Evolutionary conservation across 495 filamentous ascomycete species (phyloP).

Genomic region (Xylona heveae): DNA sequence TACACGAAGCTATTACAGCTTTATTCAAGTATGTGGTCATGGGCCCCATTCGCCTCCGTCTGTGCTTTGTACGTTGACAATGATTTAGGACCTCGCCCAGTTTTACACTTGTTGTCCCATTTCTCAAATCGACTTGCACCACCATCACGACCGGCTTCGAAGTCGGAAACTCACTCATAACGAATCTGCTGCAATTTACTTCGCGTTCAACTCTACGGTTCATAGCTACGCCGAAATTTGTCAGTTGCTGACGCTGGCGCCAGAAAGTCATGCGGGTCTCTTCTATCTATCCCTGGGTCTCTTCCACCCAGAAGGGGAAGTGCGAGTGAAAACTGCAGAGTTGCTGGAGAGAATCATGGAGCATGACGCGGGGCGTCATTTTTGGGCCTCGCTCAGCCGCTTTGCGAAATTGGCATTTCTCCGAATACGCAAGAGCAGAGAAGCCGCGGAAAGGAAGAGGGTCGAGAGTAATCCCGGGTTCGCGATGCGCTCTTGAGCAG

Average conservation of each 20-base stretch:
- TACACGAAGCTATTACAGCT: conserved; percentile 85
- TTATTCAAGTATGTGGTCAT: conserved; percentile 44
- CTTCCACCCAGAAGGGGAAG: conserved; percentile 72
- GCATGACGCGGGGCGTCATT: conserved; percentile 83
- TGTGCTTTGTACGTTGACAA: neutral
- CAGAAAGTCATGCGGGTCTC: conserved; percentile 70
- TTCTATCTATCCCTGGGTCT: conserved; percentile 84
- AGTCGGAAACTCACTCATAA: conserved; percentile 47
- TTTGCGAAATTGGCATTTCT: conserved; percentile 59
- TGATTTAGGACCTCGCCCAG: conserved; percentile 32
- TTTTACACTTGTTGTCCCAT: conserved; percentile 50
- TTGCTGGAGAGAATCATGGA: conserved; percentile 62
- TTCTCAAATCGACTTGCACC: conserved; percentile 64
- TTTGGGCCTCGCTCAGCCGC: conserved; percentile 68
- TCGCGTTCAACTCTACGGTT: conserved; percentile 53
- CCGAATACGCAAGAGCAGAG: conserved; percentile 17
- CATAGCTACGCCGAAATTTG: conserved; percentile 74
- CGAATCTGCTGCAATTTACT: conserved; percentile 59
- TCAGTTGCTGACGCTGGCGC: conserved; percentile 66
- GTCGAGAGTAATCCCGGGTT: conserved; percentile 4
- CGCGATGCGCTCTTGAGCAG: conserved; percentile 3
- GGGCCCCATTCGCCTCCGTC: neutral
- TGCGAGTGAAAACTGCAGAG: conserved; percentile 55
- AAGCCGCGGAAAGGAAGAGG: conserved; percentile 4
- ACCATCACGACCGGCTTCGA: conserved; percentile 80